Percentiles rank a stretch among this genome's conserved stretches.
phyloP scores from a whole-genome alignment of 2,329 filamentous ascomycete genomes.

The Tothia fuscella region DNA sequence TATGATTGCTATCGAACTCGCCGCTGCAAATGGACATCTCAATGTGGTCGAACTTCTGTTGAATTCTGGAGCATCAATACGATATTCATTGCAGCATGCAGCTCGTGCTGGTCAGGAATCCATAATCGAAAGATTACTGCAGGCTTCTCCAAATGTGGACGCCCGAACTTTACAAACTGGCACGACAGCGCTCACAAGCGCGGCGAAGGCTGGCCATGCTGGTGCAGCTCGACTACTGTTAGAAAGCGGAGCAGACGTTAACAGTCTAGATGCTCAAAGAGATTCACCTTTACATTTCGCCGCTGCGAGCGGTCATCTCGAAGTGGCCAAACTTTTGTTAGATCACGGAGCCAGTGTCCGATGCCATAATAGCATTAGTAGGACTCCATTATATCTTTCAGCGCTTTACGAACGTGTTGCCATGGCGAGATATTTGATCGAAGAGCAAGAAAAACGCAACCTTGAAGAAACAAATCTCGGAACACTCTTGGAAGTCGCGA shows the following conservation, averaged over 20 bases:
- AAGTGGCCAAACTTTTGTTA: not conserved
- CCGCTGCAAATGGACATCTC: not conserved
- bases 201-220: not conserved
- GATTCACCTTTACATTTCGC: constrained; percentile 3
- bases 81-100: no score
- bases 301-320: not conserved
- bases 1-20: not conserved
- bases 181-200: not conserved
- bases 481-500: not conserved
- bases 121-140: no score
- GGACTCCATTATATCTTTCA: not conserved
- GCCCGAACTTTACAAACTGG: no score
- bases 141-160: no score
- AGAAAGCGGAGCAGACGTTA: not conserved
- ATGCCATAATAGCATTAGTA: not conserved
- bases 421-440: not conserved
- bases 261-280: not conserved
- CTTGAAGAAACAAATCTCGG: not conserved
- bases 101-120: no score
- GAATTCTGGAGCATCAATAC: not conserved
- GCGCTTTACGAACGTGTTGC: not conserved
- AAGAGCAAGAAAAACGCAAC: not conserved
- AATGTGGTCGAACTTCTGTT: not conserved
- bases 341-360: not conserved
- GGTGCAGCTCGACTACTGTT: not conserved